A percentile compares a stretch with the other conserved stretches of the same genome.
Conservation (phyloP, 2,329 filamentous ascomycete genomes). For the Pseudogymnoascus destructans region DNA sequence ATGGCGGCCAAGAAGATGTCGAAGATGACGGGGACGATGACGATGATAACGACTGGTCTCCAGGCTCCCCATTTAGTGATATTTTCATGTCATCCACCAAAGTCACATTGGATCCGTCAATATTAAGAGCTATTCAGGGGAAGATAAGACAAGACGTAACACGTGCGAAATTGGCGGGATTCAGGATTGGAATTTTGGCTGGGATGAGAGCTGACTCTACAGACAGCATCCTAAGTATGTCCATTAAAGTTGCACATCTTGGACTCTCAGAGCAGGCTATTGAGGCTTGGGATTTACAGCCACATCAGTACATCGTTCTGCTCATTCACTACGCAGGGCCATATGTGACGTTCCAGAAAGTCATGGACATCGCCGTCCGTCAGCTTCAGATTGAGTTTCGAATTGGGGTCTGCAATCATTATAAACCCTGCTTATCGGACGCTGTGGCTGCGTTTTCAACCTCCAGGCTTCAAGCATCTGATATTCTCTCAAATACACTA, state of each 20-base stretch:
- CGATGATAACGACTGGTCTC: slow-evolving; percentile 16
- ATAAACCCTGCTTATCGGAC: slow-evolving; percentile 51
- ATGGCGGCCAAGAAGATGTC: background rate
- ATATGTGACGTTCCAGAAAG: slow-evolving; percentile 47
- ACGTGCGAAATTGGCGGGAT: slow-evolving; percentile 49
- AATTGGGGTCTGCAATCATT: slow-evolving; percentile 55
- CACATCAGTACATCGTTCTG: slow-evolving; percentile 58
- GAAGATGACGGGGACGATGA: slow-evolving; percentile 20
- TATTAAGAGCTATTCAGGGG: slow-evolving; percentile 16
- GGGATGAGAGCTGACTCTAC: slow-evolving; percentile 31
- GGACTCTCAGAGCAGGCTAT: slow-evolving; percentile 61
- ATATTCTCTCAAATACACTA: slow-evolving; percentile 10
- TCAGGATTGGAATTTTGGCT: slow-evolving; percentile 52
- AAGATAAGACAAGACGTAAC: slow-evolving; percentile 29
- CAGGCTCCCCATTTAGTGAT: background rate
- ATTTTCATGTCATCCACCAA: slow-evolving; percentile 13
- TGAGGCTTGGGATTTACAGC: slow-evolving; percentile 60
- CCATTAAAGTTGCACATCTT: slow-evolving; percentile 56
- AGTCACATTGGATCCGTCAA: slow-evolving; percentile 29
- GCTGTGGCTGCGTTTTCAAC: slow-evolving; percentile 28
- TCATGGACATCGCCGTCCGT: slow-evolving; percentile 32
- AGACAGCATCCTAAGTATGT: slow-evolving; percentile 46
- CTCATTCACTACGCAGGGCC: slow-evolving; percentile 50
- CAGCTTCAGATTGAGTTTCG: slow-evolving; percentile 42
- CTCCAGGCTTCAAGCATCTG: background rate